Base-by-base conservation (phyloP, 208 protist species). In the Kentomonas sorsogonicus region DNA sequence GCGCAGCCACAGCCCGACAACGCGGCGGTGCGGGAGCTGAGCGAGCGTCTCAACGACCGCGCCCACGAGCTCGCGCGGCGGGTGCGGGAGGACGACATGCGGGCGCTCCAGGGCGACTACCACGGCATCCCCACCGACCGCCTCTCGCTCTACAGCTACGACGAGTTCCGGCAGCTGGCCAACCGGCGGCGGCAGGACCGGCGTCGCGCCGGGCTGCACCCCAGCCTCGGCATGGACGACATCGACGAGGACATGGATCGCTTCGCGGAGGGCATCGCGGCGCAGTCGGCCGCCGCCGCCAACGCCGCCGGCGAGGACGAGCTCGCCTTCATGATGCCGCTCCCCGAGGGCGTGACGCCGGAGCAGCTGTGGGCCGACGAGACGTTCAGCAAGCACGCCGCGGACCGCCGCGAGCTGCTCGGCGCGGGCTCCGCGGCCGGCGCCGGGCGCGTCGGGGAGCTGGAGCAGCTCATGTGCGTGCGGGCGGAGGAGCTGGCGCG, bases 401-500 rank as follows among this genome's bases (percentile, higher is more conserved):
- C 72, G 58, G 25, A 66, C 27, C 70, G 53, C 16, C 71, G 64
- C 13, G 66, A 77, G 1, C 39, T 71, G 46, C 40, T 69, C 3
- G 69, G 77, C 15, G 52, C 47, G 13, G 66, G 40, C 0, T 22
- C 26, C 15, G 18, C 66, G 18, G 34, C 41, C 3, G 62, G 69
- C n/a, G n/a, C n/a, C n/a, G 53, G 52, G 36, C 48, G 45, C 16
- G 47, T 69, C 31, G 60, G 51, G 53, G 52, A 66, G n/a, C 33
- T 82, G 43, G 56, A 47, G 29, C 66, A 59, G 2, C 51, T 58
- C 31, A 70, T 89, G 65, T 67, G 68, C 45, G 50, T 70, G 20
- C 73, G 79, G 10, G 79, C 74, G 5, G 33, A 69, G n/a, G 67
- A 79, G 40, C 57, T 87, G 27, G 83, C 83, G 3, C 66, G 51